Conservation (phyloP, 2,329 filamentous ascomycete species). For the Fusarium sp. region DNA sequence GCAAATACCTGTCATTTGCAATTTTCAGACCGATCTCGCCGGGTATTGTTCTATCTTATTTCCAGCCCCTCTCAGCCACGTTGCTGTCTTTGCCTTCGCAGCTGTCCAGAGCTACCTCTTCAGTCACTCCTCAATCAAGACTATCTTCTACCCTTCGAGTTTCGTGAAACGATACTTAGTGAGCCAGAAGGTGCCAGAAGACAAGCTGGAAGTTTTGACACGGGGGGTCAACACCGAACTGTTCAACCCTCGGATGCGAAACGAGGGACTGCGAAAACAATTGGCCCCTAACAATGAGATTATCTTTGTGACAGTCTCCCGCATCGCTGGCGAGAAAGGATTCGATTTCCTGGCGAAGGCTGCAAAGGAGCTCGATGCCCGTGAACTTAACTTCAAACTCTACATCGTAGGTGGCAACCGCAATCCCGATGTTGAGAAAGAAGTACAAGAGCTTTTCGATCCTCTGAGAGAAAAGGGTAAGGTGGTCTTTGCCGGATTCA, state of each 20-base stretch:
- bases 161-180: slow-evolving; percentile 73
- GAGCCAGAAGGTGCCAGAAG: slow-evolving; percentile 64
- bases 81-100: slow-evolving; percentile 72
- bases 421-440: slow-evolving; percentile 71
- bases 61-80: slow-evolving; percentile 68
- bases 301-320: slow-evolving; percentile 74
- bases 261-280: slow-evolving; percentile 62
- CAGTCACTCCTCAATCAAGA: slow-evolving; percentile 69
- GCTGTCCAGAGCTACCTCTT: slow-evolving; percentile 76
- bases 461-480: slow-evolving; percentile 60
- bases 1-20: slow-evolving; percentile 72
- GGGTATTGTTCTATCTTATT: slow-evolving; percentile 79
- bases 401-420: slow-evolving; percentile 77
- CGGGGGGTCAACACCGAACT: slow-evolving; percentile 74
- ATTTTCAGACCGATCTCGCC: slow-evolving; percentile 78
- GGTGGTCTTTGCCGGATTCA: slow-evolving; percentile 76
- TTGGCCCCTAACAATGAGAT: slow-evolving; percentile 73
- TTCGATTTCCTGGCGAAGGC: slow-evolving; percentile 74
- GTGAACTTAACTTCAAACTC: slow-evolving; percentile 71
- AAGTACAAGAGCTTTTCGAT: slow-evolving; percentile 71
- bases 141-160: slow-evolving; percentile 76
- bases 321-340: slow-evolving; percentile 77
- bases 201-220: slow-evolving; percentile 71
- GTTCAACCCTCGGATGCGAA: slow-evolving; percentile 68
- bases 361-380: slow-evolving; percentile 65